Evolutionary conservation across 352 stramenopile genomes (phyloP), one percentile per base, ranked within the genome.

Genomic region (Pythium insidiosum): DNA sequence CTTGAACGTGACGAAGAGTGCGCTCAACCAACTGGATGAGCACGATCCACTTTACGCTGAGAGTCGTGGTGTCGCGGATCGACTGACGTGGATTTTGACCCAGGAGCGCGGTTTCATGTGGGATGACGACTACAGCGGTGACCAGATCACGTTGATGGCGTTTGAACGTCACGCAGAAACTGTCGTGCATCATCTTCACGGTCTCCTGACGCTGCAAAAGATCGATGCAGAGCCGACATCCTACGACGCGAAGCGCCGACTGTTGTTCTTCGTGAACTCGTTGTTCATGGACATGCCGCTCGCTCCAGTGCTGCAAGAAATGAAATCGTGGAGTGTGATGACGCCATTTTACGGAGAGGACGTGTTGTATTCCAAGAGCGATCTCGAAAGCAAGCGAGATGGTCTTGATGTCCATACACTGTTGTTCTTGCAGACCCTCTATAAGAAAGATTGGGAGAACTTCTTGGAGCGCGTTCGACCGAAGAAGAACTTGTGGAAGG

Each of bases 281-380:
- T 61, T 99, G n/a, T 99, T 99, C 67, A 99, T 99, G 96, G 95
- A 99, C 58, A 98, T 99, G 83, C 96, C 96, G 0, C 65, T 96
- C 45, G 94, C 96, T 11, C 96, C 96, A 12, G 79, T 96, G 34
- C 86, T 99, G 6, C 83, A 97, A 43, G 92, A 98, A 54, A 98
- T 99, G 94, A 97, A 98, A 63, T 98, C 93, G 13, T 99, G 95
- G 89, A 98, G 96, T 51, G 94, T 98, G 38, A 88, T 99, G 59
- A 99, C 96, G 26, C 96, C 96, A 6, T 99, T 98, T 61, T 99
- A 99, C 68, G 96, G 85, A 13, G 96, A 99, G 70, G 92, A 98
- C 53, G 95, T 99, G 9, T 66, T 97, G 28, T 98, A 99, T 59
- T 98, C 77, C 29, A 97, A 97, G 64, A 84, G 66, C 9, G 96